A percentile compares a stretch with the other conserved stretches of the same genome.
phyloP scores from a whole-genome alignment of 257 asterid species.

The Asclepias syriaca region DNA sequence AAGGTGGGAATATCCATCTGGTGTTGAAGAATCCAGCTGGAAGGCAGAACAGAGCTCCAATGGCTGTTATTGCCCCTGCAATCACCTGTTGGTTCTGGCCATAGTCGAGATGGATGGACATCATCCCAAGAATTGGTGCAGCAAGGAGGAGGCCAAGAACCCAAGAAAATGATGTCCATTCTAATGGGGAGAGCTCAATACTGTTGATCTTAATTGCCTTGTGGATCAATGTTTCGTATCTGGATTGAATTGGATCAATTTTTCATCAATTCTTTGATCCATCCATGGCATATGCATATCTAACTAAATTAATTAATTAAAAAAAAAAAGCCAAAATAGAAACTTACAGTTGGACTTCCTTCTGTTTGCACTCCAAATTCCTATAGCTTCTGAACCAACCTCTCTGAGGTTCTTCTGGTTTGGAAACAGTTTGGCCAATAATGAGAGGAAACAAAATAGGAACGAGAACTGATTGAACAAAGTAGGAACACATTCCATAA shows the following conservation, averaged over 20 bases:
- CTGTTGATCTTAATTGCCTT: constrained; percentile 39
- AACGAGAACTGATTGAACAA: constrained; percentile 62
- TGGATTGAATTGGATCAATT: constrained; percentile 18
- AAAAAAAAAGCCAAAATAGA: too few relatives aligned
- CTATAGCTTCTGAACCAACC: constrained; percentile 57
- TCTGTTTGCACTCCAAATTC: constrained; percentile 48
- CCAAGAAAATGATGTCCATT: constrained; percentile 86
- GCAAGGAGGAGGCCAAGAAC: constrained; percentile 60
- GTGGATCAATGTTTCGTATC: constrained; percentile 55
- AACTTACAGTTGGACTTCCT: constrained; percentile 63
- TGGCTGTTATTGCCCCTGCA: constrained; percentile 66
- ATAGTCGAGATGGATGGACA: constrained; percentile 62
- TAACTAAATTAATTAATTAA: too few relatives aligned
- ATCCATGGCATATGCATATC: too few relatives aligned
- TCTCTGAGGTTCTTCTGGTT: constrained; percentile 47
- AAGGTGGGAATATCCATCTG: constrained; percentile 79
- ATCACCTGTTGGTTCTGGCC: constrained; percentile 56
- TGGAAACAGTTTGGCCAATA: constrained; percentile 61
- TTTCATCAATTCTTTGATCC: neutral
- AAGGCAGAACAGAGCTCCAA: constrained; percentile 85
- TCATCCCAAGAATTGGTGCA: constrained; percentile 55
- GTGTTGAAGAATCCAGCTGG: constrained; percentile 74
- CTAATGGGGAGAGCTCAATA: constrained; percentile 50
- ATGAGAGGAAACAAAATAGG: constrained; percentile 79
- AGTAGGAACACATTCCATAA: constrained; percentile 78